These are phyloP conservation scores for Elsinoe batatas DNA, from an alignment of 2,329 filamentous ascomycete genomes.

Conservation along the genomic window DNA sequence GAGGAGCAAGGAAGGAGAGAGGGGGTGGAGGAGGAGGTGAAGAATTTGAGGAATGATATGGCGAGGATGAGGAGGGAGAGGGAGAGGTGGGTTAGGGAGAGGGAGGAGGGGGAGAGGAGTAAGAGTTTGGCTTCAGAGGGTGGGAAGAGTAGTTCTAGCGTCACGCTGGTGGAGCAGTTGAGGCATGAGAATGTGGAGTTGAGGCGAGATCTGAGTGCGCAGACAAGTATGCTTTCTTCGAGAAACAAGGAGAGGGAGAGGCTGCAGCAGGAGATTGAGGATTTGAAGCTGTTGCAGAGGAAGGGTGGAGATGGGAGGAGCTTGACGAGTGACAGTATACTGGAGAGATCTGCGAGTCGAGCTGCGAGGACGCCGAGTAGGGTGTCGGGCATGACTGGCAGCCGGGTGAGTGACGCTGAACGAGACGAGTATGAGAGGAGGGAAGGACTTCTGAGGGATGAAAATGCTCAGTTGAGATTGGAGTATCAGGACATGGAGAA, in stretches of 20 bases:
- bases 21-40: constrained; percentile 82
- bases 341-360: constrained; percentile 88
- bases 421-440: constrained; percentile 79
- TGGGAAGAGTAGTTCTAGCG: constrained; percentile 46
- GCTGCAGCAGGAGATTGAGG: constrained; percentile 93
- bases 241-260: constrained; percentile 90
- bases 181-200: constrained; percentile 89
- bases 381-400: constrained; percentile 58
- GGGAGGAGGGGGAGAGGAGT: constrained; percentile 36
- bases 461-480: constrained; percentile 74
- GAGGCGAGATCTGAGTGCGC: constrained; percentile 82
- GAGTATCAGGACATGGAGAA: constrained; percentile 82
- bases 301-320: constrained; percentile 53
- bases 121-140: constrained; percentile 25
- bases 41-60: constrained; percentile 72
- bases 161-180: constrained; percentile 72
- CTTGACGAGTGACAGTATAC: constrained; percentile 71
- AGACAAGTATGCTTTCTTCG: constrained; percentile 95
- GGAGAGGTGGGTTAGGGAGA: neutral
- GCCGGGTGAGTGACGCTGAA: constrained; percentile 60
- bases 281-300: constrained; percentile 79
- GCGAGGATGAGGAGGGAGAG: constrained; percentile 42
- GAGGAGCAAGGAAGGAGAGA: constrained; percentile 83
- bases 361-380: constrained; percentile 67
- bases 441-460: constrained; percentile 74